Evolutionary conservation across 768 basidiomycete genomes (phyloP).

Genomic region (Imleria badia): DNA sequence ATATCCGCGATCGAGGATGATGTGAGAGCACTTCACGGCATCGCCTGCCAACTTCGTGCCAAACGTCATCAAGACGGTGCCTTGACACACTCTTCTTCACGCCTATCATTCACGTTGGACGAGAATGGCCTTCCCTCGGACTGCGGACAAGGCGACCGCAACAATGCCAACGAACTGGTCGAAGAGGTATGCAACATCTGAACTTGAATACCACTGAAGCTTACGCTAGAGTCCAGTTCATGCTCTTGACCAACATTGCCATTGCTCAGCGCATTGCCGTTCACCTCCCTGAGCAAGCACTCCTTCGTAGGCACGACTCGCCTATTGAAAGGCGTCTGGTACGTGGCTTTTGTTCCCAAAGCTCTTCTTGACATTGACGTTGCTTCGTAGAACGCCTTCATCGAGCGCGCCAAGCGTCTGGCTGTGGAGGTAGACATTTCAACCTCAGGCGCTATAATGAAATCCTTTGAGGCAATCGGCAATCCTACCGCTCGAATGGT

Average conservation of each 20-base stretch:
- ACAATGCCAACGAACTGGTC: constrained; percentile 76
- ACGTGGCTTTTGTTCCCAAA: not conserved
- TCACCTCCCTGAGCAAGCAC: constrained; percentile 93
- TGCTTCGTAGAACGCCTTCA: constrained; percentile 61
- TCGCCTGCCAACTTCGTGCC: constrained; percentile 71
- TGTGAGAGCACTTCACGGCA: constrained; percentile 60
- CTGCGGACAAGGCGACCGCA: constrained; percentile 62
- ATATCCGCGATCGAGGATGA: constrained; percentile 69
- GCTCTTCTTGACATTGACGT: constrained; percentile 8
- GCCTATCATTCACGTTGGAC: constrained; percentile 77
- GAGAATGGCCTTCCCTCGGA: constrained; percentile 78
- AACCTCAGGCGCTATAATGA: constrained; percentile 79
- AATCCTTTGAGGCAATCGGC: constrained; percentile 71
- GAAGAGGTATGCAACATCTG: constrained; percentile 68
- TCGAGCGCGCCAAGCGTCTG: constrained; percentile 77
- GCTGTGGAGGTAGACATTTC: constrained; percentile 81
- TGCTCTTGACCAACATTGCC: constrained; percentile 88
- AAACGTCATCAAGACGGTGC: constrained; percentile 81
- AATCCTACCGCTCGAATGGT: constrained; percentile 74
- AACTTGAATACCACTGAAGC: not conserved
- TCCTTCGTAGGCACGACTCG: constrained; percentile 90
- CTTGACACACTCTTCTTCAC: constrained; percentile 65
- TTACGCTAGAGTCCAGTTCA: constrained; percentile 57
- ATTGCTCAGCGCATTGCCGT: constrained; percentile 94
- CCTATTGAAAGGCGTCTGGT: constrained; percentile 92